Percentiles rank a stretch among this genome's conserved stretches.
phyloP scores from a whole-genome alignment of 768 basidiomycete species.

The Boletus vermiculosoides region DNA sequence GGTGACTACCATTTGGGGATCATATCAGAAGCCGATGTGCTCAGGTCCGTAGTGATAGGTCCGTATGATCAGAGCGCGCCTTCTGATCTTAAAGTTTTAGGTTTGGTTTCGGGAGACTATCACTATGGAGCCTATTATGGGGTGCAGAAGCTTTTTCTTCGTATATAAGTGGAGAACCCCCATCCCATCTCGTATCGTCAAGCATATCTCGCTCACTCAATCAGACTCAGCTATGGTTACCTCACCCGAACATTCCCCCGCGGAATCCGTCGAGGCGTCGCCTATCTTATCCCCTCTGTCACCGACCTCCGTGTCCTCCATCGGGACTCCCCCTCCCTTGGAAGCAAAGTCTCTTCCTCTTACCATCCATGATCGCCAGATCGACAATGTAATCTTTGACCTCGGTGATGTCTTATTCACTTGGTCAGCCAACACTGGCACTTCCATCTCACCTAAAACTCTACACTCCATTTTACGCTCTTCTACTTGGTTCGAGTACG shows the following conservation, averaged over 20 bases:
- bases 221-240: neutral
- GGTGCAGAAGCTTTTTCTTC: no score
- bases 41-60: no score
- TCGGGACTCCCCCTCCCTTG: slow-evolving; percentile 2
- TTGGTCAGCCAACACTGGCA: slow-evolving; percentile 18
- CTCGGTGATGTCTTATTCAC: slow-evolving; percentile 24
- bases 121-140: neutral
- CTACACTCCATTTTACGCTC: slow-evolving; percentile 16
- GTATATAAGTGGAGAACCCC: neutral
- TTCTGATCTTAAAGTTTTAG: no score
- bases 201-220: neutral
- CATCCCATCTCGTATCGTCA: neutral
- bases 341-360: neutral
- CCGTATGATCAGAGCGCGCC: no score
- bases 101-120: no score
- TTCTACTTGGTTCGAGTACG: slow-evolving; percentile 22
- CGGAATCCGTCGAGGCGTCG: neutral
- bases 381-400: slow-evolving; percentile 26
- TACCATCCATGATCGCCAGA: slow-evolving; percentile 6
- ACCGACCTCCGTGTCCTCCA: slow-evolving; percentile 3
- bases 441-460: slow-evolving; percentile 12
- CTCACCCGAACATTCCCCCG: neutral
- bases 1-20: no score
- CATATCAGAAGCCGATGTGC: no score
- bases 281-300: neutral